Percentiles rank a stretch among this genome's conserved stretches.
These are phyloP conservation scores for Lepidium sativum DNA, from an alignment of 345 rosid genomes.

Conservation along the genomic window DNA sequence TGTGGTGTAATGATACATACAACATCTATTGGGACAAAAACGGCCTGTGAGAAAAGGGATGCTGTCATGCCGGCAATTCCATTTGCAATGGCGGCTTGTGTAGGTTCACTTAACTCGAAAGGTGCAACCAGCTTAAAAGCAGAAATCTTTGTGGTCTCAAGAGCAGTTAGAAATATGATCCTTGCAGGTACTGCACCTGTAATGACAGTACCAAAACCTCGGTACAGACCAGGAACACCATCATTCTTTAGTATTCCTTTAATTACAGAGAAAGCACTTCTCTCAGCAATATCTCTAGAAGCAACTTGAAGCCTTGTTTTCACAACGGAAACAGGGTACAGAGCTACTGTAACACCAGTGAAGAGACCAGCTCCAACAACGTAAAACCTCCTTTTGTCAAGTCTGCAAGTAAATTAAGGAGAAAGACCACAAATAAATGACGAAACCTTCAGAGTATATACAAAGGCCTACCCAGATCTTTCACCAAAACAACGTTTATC, in stretches of 20 bases:
- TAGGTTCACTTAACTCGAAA: conserved; percentile 55
- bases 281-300: conserved; percentile 69
- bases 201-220: conserved; percentile 93
- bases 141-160: conserved; percentile 82
- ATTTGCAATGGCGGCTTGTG: conserved; percentile 88
- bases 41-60: conserved; percentile 74
- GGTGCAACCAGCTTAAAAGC: conserved; percentile 67
- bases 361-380: conserved; percentile 91
- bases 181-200: conserved; percentile 91
- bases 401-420: conserved; percentile 45
- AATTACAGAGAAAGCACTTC: conserved; percentile 60
- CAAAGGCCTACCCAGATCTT: neutral
- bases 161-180: conserved; percentile 75
- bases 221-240: conserved; percentile 90
- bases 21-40: conserved; percentile 94
- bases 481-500: neutral
- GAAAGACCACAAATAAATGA: neutral
- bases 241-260: conserved; percentile 67
- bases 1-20: conserved; percentile 31
- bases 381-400: conserved; percentile 85
- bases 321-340: conserved; percentile 84
- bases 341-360: conserved; percentile 84
- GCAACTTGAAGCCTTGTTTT: conserved; percentile 98
- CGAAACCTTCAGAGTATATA: neutral
- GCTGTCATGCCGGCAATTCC: conserved; percentile 94